Percentiles rank a stretch among this genome's conserved stretches.
Conservation (phyloP, 2,329 filamentous ascomycete species). For the Aspergillus sp. region DNA sequence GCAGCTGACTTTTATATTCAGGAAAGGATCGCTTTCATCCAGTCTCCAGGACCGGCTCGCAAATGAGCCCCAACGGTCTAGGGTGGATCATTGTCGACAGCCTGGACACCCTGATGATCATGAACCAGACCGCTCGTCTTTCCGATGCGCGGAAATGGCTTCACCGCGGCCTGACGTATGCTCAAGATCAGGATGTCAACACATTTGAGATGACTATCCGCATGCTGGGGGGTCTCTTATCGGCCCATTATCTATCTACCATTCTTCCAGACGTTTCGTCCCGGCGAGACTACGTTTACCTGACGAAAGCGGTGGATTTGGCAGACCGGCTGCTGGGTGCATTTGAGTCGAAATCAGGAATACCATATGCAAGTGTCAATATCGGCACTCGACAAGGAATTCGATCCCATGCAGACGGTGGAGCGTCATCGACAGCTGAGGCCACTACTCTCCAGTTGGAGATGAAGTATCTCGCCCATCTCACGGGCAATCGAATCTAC, state of each 20-base stretch:
- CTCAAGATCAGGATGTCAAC: constrained; percentile 92
- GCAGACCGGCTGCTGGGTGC: constrained; percentile 83
- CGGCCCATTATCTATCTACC: constrained; percentile 91
- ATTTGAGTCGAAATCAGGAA: constrained; percentile 81
- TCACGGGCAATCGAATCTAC: constrained; percentile 88
- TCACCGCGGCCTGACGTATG: constrained; percentile 73
- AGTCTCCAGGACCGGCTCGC: constrained; percentile 70
- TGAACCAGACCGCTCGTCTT: constrained; percentile 89
- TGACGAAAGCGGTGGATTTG: constrained; percentile 87
- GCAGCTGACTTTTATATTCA: too few relatives aligned
- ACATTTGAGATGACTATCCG: constrained; percentile 98
- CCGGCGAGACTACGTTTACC: constrained; percentile 87
- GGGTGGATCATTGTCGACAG: constrained; percentile 99
- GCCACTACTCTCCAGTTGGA: constrained; percentile 90
- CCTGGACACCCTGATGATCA: constrained; percentile 94
- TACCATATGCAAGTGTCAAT: constrained; percentile 90
- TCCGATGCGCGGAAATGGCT: constrained; percentile 88
- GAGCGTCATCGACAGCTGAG: constrained; percentile 91
- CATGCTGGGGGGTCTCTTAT: constrained; percentile 90
- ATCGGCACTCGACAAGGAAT: constrained; percentile 74
- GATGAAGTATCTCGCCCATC: constrained; percentile 92
- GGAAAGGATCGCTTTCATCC: constrained; percentile 53
- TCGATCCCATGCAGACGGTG: constrained; percentile 76
- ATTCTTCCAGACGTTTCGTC: constrained; percentile 75
- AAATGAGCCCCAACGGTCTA: constrained; percentile 86